Evolutionary conservation across 2,329 filamentous ascomycete genomes (phyloP).

Genomic region (Cercospora sp.): DNA sequence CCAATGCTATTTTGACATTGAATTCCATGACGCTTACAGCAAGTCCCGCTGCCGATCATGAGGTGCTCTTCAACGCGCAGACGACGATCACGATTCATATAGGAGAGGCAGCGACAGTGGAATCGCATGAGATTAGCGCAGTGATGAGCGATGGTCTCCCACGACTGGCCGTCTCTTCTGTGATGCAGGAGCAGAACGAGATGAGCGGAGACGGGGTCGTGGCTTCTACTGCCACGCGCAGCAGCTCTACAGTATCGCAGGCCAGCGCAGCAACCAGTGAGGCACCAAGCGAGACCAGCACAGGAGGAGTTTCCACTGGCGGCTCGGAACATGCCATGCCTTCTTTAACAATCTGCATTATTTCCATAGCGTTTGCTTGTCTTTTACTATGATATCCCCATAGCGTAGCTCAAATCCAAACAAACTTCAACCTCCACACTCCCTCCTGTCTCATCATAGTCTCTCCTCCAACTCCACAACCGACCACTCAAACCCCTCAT

Average conservation of each 20-base stretch:
- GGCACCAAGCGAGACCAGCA: neutral
- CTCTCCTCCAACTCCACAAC: slow-evolving; percentile 12
- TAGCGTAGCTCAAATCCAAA: neutral
- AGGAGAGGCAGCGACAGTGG: neutral
- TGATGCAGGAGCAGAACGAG: neutral
- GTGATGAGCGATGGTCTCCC: neutral
- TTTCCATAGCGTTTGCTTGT: neutral
- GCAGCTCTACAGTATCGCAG: neutral
- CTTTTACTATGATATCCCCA: neutral
- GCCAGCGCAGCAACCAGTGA: neutral
- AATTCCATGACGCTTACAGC: neutral
- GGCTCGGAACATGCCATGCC: neutral
- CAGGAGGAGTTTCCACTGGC: neutral
- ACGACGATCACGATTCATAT: neutral
- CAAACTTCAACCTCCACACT: neutral
- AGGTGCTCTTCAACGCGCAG: neutral
- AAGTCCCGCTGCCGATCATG: neutral
- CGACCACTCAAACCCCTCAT: slow-evolving; percentile 3
- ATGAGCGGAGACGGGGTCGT: neutral
- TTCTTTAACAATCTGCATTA: neutral
- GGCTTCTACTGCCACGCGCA: neutral
- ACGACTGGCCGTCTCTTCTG: neutral
- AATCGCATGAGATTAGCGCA: neutral
- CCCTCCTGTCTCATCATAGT: neutral
- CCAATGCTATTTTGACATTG: neutral